These are phyloP conservation scores for Microcyclosporella mali DNA, from an alignment of 2,329 filamentous ascomycete genomes.

Conservation along the genomic window DNA sequence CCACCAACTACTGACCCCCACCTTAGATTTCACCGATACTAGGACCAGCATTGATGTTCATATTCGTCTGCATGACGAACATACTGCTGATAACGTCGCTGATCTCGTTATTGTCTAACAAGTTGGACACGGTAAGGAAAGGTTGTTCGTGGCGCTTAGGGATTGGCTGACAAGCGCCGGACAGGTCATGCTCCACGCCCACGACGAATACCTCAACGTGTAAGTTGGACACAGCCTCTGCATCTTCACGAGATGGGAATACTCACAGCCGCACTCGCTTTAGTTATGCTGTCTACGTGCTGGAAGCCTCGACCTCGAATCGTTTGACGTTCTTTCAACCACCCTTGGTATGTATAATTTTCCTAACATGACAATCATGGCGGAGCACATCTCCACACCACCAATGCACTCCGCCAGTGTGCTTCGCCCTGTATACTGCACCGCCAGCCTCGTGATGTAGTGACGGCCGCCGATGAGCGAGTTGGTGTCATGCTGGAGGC, in stretches of 20 bases:
- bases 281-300: conserved; percentile 48
- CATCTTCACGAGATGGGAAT: neutral
- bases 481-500: too few species aligned
- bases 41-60: conserved; percentile 52
- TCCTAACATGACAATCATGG: neutral
- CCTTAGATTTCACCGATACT: conserved; percentile 42
- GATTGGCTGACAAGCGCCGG: conserved; percentile 28
- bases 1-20: conserved; percentile 11
- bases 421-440: conserved; percentile 4
- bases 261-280: neutral
- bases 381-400: neutral
- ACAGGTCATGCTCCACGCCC: conserved; percentile 53
- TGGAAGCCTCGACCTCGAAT: conserved; percentile 47
- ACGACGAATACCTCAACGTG: conserved; percentile 74
- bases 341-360: conserved; percentile 34
- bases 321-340: conserved; percentile 45
- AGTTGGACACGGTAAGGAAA: conserved; percentile 21
- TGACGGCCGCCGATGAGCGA: too few species aligned
- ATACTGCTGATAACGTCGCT: conserved; percentile 69
- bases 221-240: conserved; percentile 42
- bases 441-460: conserved; percentile 8
- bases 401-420: neutral
- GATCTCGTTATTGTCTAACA: conserved; percentile 24
- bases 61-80: conserved; percentile 70
- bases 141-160: conserved; percentile 7